Percentiles rank a stretch among this genome's conserved stretches.
phyloP scores from a whole-genome alignment of 441 rosid genomes.

The Biscutella laevigata region DNA sequence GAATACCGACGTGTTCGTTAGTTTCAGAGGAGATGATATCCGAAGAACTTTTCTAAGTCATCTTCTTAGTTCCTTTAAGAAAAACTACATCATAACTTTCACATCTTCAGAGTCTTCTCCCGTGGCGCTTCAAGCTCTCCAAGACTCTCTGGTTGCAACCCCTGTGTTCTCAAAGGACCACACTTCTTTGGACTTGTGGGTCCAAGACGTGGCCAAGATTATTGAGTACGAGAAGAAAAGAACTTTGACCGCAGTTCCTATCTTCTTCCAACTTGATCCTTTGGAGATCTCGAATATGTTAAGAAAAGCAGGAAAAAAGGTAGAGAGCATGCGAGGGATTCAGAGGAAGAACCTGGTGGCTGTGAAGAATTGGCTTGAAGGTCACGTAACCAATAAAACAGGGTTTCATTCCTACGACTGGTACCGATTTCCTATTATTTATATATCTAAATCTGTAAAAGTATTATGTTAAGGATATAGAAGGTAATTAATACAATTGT shows the following conservation, averaged over 20 bases:
- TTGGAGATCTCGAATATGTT: background rate
- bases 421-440: no score
- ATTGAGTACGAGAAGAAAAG: slow-evolving; percentile 5
- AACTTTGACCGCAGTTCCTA: slow-evolving; percentile 5
- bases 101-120: background rate
- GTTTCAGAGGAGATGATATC: background rate
- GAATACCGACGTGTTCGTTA: background rate
- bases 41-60: slow-evolving; percentile 10
- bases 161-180: background rate
- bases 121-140: background rate
- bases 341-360: background rate
- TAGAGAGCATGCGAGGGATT: background rate
- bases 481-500: background rate
- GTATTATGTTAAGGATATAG: no score
- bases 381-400: background rate
- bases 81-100: background rate
- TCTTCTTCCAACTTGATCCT: slow-evolving; percentile 7
- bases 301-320: background rate
- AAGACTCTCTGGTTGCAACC: slow-evolving; percentile 1
- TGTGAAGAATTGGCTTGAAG: slow-evolving; percentile 9
- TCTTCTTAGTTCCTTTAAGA: background rate
- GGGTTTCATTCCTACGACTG: background rate
- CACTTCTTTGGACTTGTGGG: background rate
- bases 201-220: background rate
- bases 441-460: no score